These are phyloP conservation scores for Candida quercuum DNA, from an alignment of 805 yeast species.

Conservation along the genomic window DNA sequence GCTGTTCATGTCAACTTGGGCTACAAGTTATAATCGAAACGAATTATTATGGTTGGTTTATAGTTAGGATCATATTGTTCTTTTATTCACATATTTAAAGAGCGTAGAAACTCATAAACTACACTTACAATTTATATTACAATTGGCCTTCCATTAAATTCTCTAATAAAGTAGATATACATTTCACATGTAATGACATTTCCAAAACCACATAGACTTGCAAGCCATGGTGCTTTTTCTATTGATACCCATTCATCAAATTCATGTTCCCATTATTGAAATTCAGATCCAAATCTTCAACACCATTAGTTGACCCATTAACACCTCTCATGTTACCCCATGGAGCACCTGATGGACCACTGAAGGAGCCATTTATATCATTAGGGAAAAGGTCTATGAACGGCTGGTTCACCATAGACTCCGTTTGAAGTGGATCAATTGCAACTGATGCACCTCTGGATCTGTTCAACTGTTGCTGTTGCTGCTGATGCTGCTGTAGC, in stretches of 20 bases:
- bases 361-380: slow-evolving; percentile 4
- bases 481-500: background rate
- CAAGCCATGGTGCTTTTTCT: too few species aligned
- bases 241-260: slow-evolving; percentile 13
- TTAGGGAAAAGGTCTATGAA: slow-evolving; percentile 21
- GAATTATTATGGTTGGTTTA: too few species aligned
- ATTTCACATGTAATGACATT: too few species aligned
- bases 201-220: too few species aligned
- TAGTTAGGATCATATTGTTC: too few species aligned
- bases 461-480: slow-evolving; percentile 1
- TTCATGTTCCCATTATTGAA: slow-evolving; percentile 5
- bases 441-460: slow-evolving; percentile 14
- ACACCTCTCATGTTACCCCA: background rate
- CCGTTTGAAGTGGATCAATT: slow-evolving; percentile 23
- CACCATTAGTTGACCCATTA: background rate
- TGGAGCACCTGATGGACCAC: background rate
- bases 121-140: too few species aligned
- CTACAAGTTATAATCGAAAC: slow-evolving; percentile 16
- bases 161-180: too few species aligned
- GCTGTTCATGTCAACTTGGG: slow-evolving; percentile 68
- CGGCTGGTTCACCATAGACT: slow-evolving; percentile 14
- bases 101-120: too few species aligned
- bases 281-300: slow-evolving; percentile 8
- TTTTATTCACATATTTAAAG: too few species aligned
- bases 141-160: too few species aligned